Evolutionary conservation across 2,329 filamentous ascomycete genomes (phyloP).

Genomic region (Xylariaceae sp.): DNA sequence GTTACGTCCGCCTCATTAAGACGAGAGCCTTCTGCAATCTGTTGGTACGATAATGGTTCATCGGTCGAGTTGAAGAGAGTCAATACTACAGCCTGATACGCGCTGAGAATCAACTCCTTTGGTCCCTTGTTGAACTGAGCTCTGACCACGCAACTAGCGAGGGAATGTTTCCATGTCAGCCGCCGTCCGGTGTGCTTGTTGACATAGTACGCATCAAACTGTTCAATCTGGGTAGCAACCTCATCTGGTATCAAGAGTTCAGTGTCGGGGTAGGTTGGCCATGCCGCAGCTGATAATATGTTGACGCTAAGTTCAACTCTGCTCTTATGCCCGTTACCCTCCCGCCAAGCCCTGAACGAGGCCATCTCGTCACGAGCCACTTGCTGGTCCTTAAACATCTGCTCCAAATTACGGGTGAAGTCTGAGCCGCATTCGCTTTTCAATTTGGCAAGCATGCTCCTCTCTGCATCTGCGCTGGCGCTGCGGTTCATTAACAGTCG

Average conservation of each 20-base stretch:
- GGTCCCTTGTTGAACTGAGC: constrained; percentile 72
- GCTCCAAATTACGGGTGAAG: constrained; percentile 95
- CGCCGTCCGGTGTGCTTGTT: constrained; percentile 83
- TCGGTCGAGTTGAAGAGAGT: constrained; percentile 77
- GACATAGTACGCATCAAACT: constrained; percentile 83
- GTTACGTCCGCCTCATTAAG: constrained; percentile 73
- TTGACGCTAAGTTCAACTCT: constrained; percentile 74
- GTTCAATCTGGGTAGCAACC: constrained; percentile 69
- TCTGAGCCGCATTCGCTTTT: constrained; percentile 89
- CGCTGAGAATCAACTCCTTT: constrained; percentile 87
- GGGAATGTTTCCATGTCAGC: constrained; percentile 83
- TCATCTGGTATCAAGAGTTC: constrained; percentile 67
- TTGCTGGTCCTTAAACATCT: constrained; percentile 99
- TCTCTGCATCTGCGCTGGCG: constrained; percentile 89
- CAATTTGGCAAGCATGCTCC: constrained; percentile 87
- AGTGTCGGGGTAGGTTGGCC: constrained; percentile 82
- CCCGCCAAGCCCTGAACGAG: constrained; percentile 69
- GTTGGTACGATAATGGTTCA: constrained; percentile 62
- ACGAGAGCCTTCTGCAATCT: constrained; percentile 69
- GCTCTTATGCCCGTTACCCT: constrained; percentile 44
- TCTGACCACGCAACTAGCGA: constrained; percentile 85
- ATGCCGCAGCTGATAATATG: constrained; percentile 84
- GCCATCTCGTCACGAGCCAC: constrained; percentile 87
- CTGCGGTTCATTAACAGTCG: constrained; percentile 86
- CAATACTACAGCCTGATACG: constrained; percentile 86